These are phyloP conservation scores for Penicillium paneum DNA, from an alignment of 2,329 filamentous ascomycete genomes.

Conservation along the genomic window DNA sequence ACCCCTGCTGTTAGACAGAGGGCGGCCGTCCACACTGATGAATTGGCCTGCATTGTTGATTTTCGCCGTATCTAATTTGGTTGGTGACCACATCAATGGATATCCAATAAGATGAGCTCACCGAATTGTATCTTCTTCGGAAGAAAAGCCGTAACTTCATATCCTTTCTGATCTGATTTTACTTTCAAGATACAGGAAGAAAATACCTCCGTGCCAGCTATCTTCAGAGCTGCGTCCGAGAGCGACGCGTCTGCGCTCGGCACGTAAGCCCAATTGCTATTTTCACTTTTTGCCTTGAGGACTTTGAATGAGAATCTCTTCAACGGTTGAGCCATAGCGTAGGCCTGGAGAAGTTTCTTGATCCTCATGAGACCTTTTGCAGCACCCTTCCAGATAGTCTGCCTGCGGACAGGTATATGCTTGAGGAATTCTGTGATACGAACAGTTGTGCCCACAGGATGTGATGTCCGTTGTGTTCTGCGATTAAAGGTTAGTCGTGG, in stretches of 20 bases:
- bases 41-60: constrained; percentile 46
- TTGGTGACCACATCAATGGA: constrained; percentile 18
- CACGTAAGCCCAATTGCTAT: constrained; percentile 59
- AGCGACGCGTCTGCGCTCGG: constrained; percentile 49
- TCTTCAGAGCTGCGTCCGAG: constrained; percentile 55
- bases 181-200: constrained; percentile 46
- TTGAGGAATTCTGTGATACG: constrained; percentile 57
- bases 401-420: constrained; percentile 57
- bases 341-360: constrained; percentile 55
- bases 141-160: constrained; percentile 49
- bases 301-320: constrained; percentile 56
- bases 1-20: constrained; percentile 50
- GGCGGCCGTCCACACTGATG: constrained; percentile 57
- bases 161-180: constrained; percentile 26
- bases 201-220: constrained; percentile 54
- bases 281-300: constrained; percentile 59
- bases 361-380: constrained; percentile 51
- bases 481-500: not conserved
- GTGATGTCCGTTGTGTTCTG: constrained; percentile 45
- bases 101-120: constrained; percentile 10
- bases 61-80: constrained; percentile 35
- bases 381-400: constrained; percentile 52
- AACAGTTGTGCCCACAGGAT: constrained; percentile 61
- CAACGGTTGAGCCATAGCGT: constrained; percentile 57
- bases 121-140: constrained; percentile 47